A percentile compares a stretch with the other conserved stretches of the same genome.
These are phyloP conservation scores for Auricularia auricula-judae DNA, from an alignment of 768 basidiomycete genomes.

Conservation along the genomic window DNA sequence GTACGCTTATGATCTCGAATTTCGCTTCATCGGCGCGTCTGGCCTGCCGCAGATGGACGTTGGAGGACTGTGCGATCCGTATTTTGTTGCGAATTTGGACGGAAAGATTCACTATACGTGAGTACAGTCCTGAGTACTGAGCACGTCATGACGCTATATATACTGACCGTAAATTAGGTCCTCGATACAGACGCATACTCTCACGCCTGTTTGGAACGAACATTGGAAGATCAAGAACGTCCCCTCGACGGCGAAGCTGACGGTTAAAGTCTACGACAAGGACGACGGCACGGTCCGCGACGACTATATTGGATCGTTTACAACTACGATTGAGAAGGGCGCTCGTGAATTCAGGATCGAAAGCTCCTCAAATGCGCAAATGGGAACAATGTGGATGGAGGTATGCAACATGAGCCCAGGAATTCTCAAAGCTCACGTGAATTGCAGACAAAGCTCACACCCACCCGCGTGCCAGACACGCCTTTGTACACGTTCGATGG, in stretches of 20 bases:
- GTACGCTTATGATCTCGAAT: constrained; percentile 7
- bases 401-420: constrained; percentile 21
- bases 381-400: constrained; percentile 63
- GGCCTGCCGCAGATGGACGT: constrained; percentile 63
- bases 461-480: constrained; percentile 8
- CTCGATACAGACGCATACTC: constrained; percentile 44
- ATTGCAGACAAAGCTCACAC: constrained; percentile 35
- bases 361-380: constrained; percentile 34
- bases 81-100: constrained; percentile 60
- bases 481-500: constrained; percentile 62
- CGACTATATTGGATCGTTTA: constrained; percentile 55
- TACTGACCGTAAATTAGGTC: constrained; percentile 33
- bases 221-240: constrained; percentile 65
- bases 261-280: constrained; percentile 59
- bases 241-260: constrained; percentile 45
- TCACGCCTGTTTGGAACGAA: constrained; percentile 67
- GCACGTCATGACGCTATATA: not conserved
- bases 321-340: constrained; percentile 40
- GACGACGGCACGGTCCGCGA: constrained; percentile 44
- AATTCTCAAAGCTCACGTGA: not conserved
- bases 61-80: constrained; percentile 53
- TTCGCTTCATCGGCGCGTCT: constrained; percentile 60
- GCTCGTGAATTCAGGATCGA: constrained; percentile 55
- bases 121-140: constrained; percentile 13
- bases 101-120: constrained; percentile 52